These are phyloP conservation scores for Tulasnella sp. DNA, from an alignment of 768 basidiomycete species.

Conservation along the genomic window DNA sequence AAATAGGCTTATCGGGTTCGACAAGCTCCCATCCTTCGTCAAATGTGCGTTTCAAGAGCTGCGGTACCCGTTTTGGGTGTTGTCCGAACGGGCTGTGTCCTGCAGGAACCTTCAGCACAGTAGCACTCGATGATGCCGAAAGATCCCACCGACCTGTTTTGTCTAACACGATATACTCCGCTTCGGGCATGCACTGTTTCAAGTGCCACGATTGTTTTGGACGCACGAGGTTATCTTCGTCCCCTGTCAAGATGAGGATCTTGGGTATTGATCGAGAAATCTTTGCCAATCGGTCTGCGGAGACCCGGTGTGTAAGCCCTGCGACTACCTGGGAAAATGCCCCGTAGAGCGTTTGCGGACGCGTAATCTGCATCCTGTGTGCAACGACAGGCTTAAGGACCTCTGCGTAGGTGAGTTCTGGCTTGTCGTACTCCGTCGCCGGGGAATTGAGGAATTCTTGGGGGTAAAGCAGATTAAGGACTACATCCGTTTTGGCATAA, in stretches of 20 bases:
- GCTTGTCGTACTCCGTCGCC: slow-evolving; percentile 38
- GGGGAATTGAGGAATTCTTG: slow-evolving; percentile 44
- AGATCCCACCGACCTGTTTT: slow-evolving; percentile 30
- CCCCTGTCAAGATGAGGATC: slow-evolving; percentile 53
- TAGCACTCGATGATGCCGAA: neutral
- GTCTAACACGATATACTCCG: slow-evolving; percentile 44
- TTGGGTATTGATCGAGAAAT: slow-evolving; percentile 51
- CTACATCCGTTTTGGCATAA: slow-evolving; percentile 36
- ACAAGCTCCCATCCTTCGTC: slow-evolving; percentile 38
- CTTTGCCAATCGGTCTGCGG: slow-evolving; percentile 33
- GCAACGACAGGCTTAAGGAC: slow-evolving; percentile 44
- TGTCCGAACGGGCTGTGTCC: slow-evolving; percentile 51
- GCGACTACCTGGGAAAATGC: slow-evolving; percentile 63
- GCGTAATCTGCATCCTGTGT: slow-evolving; percentile 38
- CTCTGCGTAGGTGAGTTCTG: slow-evolving; percentile 52
- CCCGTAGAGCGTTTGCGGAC: slow-evolving; percentile 48
- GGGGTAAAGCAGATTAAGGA: slow-evolving; percentile 50
- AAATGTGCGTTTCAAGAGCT: slow-evolving; percentile 43
- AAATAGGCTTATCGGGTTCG: no score
- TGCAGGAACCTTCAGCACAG: neutral
- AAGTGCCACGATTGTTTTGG: slow-evolving; percentile 40
- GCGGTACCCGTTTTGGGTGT: slow-evolving; percentile 38
- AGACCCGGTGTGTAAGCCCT: slow-evolving; percentile 48
- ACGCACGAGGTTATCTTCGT: slow-evolving; percentile 47
- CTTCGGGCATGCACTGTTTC: slow-evolving; percentile 44